A percentile compares a stretch with the other conserved stretches of the same genome.
These are phyloP conservation scores for Elsinoe australis DNA, from an alignment of 2,329 filamentous ascomycete species.

Conservation along the genomic window DNA sequence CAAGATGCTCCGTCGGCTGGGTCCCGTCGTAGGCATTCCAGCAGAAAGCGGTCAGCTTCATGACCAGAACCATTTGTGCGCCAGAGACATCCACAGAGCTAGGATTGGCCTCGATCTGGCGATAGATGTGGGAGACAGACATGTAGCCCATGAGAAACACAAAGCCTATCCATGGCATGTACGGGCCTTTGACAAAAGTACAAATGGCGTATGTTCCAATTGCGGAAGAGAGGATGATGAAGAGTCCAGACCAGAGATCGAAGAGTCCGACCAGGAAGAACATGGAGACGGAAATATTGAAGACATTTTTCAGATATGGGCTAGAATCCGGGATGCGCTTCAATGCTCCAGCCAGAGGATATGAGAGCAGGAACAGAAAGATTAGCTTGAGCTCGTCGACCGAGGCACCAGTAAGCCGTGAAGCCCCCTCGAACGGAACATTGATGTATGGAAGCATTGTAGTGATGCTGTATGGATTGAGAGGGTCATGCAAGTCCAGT, in stretches of 20 bases:
- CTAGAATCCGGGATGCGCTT: constrained; percentile 83
- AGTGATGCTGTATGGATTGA: not conserved
- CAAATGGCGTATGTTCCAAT: constrained; percentile 76
- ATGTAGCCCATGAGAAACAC: constrained; percentile 92
- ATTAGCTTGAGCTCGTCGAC: constrained; percentile 64
- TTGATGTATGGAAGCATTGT: constrained; percentile 59
- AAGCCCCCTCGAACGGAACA: constrained; percentile 22
- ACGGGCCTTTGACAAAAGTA: constrained; percentile 71
- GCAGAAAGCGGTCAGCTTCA: constrained; percentile 94
- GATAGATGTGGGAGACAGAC: constrained; percentile 78
- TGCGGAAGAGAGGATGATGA: constrained; percentile 71
- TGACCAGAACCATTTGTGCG: constrained; percentile 95
- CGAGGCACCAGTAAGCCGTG: constrained; percentile 9
- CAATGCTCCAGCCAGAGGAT: constrained; percentile 77
- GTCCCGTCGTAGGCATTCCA: constrained; percentile 96
- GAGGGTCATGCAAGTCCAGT: not conserved
- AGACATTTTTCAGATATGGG: constrained; percentile 78
- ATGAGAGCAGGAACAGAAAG: constrained; percentile 82
- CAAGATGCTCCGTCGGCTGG: constrained; percentile 69
- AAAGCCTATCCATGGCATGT: constrained; percentile 98
- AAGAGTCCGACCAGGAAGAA: constrained; percentile 95
- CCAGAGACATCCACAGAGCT: constrained; percentile 75
- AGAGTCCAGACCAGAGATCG: constrained; percentile 78
- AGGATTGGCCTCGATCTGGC: constrained; percentile 63
- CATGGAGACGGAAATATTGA: constrained; percentile 70